phyloP scores from a whole-genome alignment of 768 basidiomycete genomes.

The Lyophyllum semitale region DNA sequence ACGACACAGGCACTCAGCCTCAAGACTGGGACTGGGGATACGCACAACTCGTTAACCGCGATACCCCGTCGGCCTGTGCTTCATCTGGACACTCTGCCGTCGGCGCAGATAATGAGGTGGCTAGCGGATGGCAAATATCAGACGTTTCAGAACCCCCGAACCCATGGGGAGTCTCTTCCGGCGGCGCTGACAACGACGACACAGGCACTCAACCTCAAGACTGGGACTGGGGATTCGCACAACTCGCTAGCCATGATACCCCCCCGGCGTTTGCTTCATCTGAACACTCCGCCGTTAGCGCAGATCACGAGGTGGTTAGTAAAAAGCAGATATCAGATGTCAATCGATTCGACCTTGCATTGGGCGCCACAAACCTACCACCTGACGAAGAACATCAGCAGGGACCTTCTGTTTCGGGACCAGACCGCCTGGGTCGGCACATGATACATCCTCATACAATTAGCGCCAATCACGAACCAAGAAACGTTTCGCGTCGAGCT shows the following conservation, averaged over 20 bases:
- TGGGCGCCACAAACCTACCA: slow-evolving; percentile 8
- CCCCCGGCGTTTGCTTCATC: background rate
- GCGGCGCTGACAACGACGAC: background rate
- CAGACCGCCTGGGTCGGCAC: slow-evolving; percentile 10
- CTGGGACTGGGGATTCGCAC: background rate
- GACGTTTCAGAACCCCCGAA: background rate
- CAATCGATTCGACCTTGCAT: background rate
- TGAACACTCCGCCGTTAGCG: slow-evolving; percentile 6
- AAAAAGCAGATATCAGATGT: background rate
- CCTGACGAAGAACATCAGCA: slow-evolving; percentile 5
- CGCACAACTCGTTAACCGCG: background rate
- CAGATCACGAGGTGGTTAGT: background rate
- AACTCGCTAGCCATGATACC: background rate
- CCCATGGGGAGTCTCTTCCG: background rate
- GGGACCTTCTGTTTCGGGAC: slow-evolving; percentile 7
- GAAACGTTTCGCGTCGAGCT: background rate
- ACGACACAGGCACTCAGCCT: slow-evolving; percentile 7
- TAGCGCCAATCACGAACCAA: slow-evolving; percentile 1
- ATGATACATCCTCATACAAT: slow-evolving; percentile 4
- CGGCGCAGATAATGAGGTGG: no score
- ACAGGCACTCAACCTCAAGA: slow-evolving; percentile 3
- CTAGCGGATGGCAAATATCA: no score
- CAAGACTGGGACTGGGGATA: background rate
- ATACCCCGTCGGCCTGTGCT: slow-evolving; percentile 1
- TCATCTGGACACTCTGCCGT: no score